phyloP scores from a whole-genome alignment of 2,329 filamentous ascomycete species.

The Microascus cirrosus region DNA sequence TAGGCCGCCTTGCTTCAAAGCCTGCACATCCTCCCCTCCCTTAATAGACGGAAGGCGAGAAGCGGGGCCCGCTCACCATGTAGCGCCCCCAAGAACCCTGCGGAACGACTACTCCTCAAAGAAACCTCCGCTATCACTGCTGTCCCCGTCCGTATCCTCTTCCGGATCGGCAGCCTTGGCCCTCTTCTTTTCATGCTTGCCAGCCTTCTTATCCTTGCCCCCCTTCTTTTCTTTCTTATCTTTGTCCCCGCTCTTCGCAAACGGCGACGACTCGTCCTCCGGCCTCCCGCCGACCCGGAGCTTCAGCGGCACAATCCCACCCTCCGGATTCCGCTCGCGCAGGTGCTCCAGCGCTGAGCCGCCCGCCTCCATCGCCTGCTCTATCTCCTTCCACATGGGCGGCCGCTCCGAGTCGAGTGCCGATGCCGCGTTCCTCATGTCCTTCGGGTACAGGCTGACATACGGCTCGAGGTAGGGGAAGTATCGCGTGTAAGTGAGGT shows the following conservation, averaged over 20 bases:
- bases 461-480: slow-evolving; percentile 63
- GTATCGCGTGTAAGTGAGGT: slow-evolving; percentile 64
- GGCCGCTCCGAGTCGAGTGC: slow-evolving; percentile 34
- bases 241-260: slow-evolving; percentile 7
- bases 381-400: slow-evolving; percentile 58
- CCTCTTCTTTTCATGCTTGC: slow-evolving; percentile 18
- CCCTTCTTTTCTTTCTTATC: slow-evolving; percentile 7
- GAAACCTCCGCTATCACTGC: slow-evolving; percentile 42
- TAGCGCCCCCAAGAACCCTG: too few species aligned
- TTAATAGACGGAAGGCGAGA: too few species aligned
- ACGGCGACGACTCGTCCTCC: neutral
- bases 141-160: slow-evolving; percentile 26
- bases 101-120: slow-evolving; percentile 30
- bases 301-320: slow-evolving; percentile 5
- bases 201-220: slow-evolving; percentile 5
- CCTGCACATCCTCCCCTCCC: too few species aligned
- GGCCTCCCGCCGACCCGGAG: neutral
- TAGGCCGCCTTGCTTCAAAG: too few species aligned
- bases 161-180: slow-evolving; percentile 13
- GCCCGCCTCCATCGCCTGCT: slow-evolving; percentile 51
- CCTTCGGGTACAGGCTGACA: slow-evolving; percentile 47
- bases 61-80: too few species aligned
- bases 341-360: slow-evolving; percentile 37
- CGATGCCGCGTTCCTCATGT: slow-evolving; percentile 24
- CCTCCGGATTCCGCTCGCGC: slow-evolving; percentile 32